Conservation (phyloP, 495 filamentous ascomycete genomes). For the Xylaria cubensis region DNA sequence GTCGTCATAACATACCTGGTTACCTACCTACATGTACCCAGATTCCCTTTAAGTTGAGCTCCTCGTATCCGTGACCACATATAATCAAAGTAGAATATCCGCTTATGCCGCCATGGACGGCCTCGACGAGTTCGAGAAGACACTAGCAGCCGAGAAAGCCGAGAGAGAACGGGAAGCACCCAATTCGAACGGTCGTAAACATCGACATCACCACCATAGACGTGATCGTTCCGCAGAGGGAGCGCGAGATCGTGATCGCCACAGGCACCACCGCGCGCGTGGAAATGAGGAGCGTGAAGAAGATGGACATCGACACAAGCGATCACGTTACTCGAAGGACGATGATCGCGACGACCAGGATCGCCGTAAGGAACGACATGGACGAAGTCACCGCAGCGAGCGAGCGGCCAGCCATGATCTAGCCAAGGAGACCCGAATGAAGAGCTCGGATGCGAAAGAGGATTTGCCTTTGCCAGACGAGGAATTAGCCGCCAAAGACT, state of each 20-base stretch:
- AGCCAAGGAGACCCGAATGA: constrained; percentile 40
- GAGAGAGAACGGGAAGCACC: constrained; percentile 49
- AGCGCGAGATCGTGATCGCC: constrained; percentile 40
- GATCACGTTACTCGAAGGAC: constrained; percentile 48
- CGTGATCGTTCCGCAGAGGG: constrained; percentile 52
- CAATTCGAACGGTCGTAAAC: constrained; percentile 47
- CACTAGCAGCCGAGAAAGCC: constrained; percentile 57
- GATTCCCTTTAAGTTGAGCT: neutral
- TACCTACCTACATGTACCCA: too few relatives aligned
- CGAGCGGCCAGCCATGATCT: constrained; percentile 28
- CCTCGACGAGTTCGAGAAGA: constrained; percentile 63
- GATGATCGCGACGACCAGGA: constrained; percentile 50
- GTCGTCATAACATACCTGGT: neutral
- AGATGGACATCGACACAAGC: constrained; percentile 47
- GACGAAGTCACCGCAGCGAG: constrained; percentile 32
- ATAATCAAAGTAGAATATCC: neutral
- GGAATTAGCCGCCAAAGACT: constrained; percentile 43
- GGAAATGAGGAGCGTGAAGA: constrained; percentile 42
- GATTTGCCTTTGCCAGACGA: constrained; percentile 55
- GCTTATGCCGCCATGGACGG: constrained; percentile 48
- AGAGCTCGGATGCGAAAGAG: constrained; percentile 54
- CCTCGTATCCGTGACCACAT: neutral
- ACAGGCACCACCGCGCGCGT: constrained; percentile 37
- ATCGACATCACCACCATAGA: constrained; percentile 51
- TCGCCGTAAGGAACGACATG: constrained; percentile 40